Evolutionary conservation across 2,329 filamentous ascomycete genomes (phyloP).

Genomic region (Colletotrichum somersetense): DNA sequence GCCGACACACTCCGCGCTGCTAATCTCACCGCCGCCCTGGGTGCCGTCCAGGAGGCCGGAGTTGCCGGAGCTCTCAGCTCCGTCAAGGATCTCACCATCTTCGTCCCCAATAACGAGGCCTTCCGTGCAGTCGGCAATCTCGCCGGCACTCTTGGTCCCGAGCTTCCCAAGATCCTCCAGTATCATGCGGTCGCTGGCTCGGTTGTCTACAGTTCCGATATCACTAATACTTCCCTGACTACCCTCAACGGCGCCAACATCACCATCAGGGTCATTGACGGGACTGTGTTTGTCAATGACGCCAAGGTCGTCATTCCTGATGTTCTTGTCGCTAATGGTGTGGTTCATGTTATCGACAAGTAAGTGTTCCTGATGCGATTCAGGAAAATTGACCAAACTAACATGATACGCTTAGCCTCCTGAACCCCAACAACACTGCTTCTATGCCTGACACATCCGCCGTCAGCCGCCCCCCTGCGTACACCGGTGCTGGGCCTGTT

Average conservation of each 20-base stretch:
- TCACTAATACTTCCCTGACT: constrained; percentile 42
- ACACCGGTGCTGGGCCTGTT: constrained; percentile 63
- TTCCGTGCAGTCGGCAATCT: constrained; percentile 69
- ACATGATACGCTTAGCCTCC: constrained; percentile 55
- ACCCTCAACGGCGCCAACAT: constrained; percentile 45
- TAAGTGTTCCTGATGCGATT: constrained; percentile 48
- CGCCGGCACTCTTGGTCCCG: constrained; percentile 59
- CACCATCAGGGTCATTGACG: constrained; percentile 55
- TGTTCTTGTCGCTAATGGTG: constrained; percentile 66
- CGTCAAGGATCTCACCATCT: constrained; percentile 69
- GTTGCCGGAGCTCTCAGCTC: constrained; percentile 57
- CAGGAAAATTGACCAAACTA: background rate
- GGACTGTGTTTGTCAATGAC: constrained; percentile 59
- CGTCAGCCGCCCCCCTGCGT: constrained; percentile 64
- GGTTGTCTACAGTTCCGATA: constrained; percentile 63
- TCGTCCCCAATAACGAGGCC: constrained; percentile 72
- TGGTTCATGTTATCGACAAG: constrained; percentile 70
- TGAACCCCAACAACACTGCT: constrained; percentile 67
- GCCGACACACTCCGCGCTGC: constrained; percentile 55
- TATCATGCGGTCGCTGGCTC: constrained; percentile 74
- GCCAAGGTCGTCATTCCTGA: constrained; percentile 63
- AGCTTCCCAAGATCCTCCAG: constrained; percentile 66
- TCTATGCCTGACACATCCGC: constrained; percentile 57
- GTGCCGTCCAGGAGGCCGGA: constrained; percentile 59
- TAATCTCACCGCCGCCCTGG: constrained; percentile 60